Evolutionary conservation across 352 stramenopile genomes (phyloP).

Genomic region (Hyaloperonospora arabidopsidis): DNA sequence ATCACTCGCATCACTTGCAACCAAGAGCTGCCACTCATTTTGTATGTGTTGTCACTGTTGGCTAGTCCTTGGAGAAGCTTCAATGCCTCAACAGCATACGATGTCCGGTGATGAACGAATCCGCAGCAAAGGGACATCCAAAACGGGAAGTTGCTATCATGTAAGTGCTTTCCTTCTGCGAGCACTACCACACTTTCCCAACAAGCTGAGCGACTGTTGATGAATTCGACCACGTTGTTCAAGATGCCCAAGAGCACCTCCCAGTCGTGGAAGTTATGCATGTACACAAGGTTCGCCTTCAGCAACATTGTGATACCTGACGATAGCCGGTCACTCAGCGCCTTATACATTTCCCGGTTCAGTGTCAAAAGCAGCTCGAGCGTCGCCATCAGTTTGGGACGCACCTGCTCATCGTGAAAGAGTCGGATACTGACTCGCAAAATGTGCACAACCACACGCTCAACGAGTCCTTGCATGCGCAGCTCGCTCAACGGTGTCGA

Average conservation of each 20-base stretch:
- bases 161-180: conserved; percentile 60
- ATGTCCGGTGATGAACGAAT: conserved; percentile 72
- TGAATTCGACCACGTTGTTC: conserved; percentile 71
- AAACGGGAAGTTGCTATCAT: conserved; percentile 68
- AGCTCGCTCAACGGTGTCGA: conserved; percentile 67
- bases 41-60: conserved; percentile 66
- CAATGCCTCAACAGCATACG: conserved; percentile 68
- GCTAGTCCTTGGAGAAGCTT: conserved; percentile 66
- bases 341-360: conserved; percentile 77
- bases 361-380: conserved; percentile 65
- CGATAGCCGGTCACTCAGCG: conserved; percentile 68
- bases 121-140: conserved; percentile 77
- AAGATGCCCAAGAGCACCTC: conserved; percentile 64
- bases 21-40: conserved; percentile 64
- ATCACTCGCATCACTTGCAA: conserved; percentile 83
- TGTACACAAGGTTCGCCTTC: conserved; percentile 84
- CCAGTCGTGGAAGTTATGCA: conserved; percentile 81
- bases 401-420: conserved; percentile 78
- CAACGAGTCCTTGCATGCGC: conserved; percentile 66
- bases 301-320: conserved; percentile 78
- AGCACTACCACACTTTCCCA: conserved; percentile 74
- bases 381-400: conserved; percentile 75
- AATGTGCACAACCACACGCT: conserved; percentile 82
- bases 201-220: conserved; percentile 57
- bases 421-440: conserved; percentile 78